Conservation (phyloP, 1,284 basidiomycete species). For the Ganoderma meredithae region DNA sequence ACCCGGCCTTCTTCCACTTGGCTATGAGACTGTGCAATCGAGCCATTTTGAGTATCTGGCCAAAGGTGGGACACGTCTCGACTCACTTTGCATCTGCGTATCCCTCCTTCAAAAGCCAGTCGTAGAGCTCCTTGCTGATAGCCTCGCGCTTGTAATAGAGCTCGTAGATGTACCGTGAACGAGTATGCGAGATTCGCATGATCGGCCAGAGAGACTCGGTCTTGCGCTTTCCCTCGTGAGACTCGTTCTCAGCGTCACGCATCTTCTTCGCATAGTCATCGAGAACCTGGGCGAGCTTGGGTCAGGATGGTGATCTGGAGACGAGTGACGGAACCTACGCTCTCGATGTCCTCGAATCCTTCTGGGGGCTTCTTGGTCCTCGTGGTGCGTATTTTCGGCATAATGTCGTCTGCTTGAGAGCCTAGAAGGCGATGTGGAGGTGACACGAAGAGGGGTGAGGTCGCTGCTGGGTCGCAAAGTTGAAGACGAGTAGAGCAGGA, state of each 20-base stretch:
- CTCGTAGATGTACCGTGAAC: constrained; percentile 97
- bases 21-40: constrained; percentile 81
- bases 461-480: background rate
- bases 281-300: constrained; percentile 65
- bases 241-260: constrained; percentile 97
- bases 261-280: constrained; percentile 97
- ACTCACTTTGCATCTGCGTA: constrained; percentile 97
- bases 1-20: constrained; percentile 99
- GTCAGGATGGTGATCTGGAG: constrained; percentile 6
- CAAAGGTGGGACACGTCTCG: background rate
- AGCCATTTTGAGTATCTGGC: background rate
- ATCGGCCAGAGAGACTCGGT: constrained; percentile 99
- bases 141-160: constrained; percentile 99
- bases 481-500: constrained; percentile 4
- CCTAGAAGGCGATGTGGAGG: constrained; percentile 1
- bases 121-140: constrained; percentile 93
- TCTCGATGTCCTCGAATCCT: constrained; percentile 96
- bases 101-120: constrained; percentile 97
- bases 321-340: constrained; percentile 50
- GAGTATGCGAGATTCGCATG: constrained; percentile 96
- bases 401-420: constrained; percentile 45
- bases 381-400: constrained; percentile 96
- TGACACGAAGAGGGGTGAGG: background rate
- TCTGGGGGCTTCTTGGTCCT: constrained; percentile 97
- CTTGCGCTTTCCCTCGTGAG: constrained; percentile 97